These are phyloP conservation scores for Emydomyces testavorans DNA, from an alignment of 2,329 filamentous ascomycete species.

Conservation along the genomic window DNA sequence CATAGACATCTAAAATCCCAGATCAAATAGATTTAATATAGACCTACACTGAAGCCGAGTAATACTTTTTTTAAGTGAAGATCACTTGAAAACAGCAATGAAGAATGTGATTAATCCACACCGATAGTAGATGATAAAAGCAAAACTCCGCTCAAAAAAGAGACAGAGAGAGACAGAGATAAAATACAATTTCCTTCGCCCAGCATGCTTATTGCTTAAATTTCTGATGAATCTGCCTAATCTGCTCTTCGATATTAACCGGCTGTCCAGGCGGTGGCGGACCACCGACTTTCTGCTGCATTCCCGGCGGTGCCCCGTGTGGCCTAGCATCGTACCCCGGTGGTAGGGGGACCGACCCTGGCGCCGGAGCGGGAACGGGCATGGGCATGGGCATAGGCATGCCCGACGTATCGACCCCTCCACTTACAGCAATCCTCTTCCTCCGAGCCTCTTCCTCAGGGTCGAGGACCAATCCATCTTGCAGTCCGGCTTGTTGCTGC, in stretches of 20 bases:
- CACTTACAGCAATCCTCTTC: slow-evolving; percentile 56
- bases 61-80: no score
- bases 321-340: slow-evolving; percentile 7
- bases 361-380: not conserved
- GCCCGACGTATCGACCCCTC: slow-evolving; percentile 36
- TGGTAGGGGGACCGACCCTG: slow-evolving; percentile 1
- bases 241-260: slow-evolving; percentile 77
- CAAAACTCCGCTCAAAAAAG: not conserved
- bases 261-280: slow-evolving; percentile 26
- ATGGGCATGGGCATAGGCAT: slow-evolving; percentile 36
- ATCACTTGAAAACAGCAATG: not conserved
- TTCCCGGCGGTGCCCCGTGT: slow-evolving; percentile 2
- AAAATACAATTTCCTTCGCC: not conserved
- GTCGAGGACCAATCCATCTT: slow-evolving; percentile 41
- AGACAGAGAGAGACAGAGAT: not conserved
- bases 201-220: slow-evolving; percentile 28
- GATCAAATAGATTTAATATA: no score
- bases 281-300: not conserved
- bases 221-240: slow-evolving; percentile 55
- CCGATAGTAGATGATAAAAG: not conserved
- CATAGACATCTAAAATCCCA: no score
- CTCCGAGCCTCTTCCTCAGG: slow-evolving; percentile 64
- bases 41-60: no score
- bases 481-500: slow-evolving; percentile 2
- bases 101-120: not conserved